These are phyloP conservation scores for Globisporangium paroecandrum DNA, from an alignment of 352 stramenopile species.

Conservation along the genomic window DNA sequence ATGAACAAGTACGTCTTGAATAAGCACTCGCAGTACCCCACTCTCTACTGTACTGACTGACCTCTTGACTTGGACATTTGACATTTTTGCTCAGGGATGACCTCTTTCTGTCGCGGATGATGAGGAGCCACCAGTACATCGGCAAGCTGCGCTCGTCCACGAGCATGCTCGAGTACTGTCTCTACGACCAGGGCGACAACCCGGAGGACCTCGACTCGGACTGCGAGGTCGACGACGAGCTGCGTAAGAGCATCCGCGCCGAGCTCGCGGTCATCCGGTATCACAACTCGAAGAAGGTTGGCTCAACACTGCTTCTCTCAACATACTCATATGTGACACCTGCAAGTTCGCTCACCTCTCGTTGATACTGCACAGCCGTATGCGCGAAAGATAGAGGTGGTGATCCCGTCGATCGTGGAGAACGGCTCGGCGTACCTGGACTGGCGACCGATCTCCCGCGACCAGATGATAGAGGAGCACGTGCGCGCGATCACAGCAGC, in stretches of 20 bases:
- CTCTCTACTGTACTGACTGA: background rate
- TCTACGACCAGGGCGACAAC: constrained; percentile 86
- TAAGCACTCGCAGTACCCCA: no score
- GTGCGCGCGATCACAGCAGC: constrained; percentile 55
- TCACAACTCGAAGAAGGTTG: constrained; percentile 70
- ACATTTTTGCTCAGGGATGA: constrained; percentile 45
- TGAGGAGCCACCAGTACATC: constrained; percentile 84
- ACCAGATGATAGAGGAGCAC: constrained; percentile 81
- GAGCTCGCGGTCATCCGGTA: constrained; percentile 73
- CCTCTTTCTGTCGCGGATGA: constrained; percentile 69
- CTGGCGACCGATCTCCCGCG: constrained; percentile 63
- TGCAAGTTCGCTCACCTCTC: background rate
- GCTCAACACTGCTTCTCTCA: no score
- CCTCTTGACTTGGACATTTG: background rate
- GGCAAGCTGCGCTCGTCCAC: constrained; percentile 82
- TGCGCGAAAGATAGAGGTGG: constrained; percentile 81
- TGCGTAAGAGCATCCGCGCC: constrained; percentile 70
- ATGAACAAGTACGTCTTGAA: constrained; percentile 53
- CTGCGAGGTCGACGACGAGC: constrained; percentile 73
- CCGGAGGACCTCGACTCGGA: constrained; percentile 82
- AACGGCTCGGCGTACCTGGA: constrained; percentile 59
- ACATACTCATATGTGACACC: no score
- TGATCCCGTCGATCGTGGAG: constrained; percentile 65
- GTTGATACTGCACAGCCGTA: constrained; percentile 35
- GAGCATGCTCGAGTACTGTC: constrained; percentile 78